Evolutionary conservation across 495 filamentous ascomycete species (phyloP).

Genomic region (Tuber brumale): DNA sequence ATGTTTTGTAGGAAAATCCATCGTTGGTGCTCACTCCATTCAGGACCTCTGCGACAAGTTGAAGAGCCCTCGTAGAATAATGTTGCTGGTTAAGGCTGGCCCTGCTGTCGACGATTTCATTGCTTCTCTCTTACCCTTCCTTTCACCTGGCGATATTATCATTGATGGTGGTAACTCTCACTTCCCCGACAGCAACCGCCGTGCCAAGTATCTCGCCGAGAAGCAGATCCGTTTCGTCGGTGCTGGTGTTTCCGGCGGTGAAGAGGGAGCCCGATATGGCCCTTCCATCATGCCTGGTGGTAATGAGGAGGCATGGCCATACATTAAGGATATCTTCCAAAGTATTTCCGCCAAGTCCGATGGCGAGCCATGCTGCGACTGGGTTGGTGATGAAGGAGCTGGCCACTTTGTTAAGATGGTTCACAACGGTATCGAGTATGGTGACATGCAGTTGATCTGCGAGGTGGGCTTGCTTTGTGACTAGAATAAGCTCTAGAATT

Average conservation of each 20-base stretch:
- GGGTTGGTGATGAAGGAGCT: conserved; percentile 98
- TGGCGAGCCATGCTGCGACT: conserved; percentile 94
- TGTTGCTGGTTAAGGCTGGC: conserved; percentile 97
- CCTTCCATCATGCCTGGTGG: conserved; percentile 98
- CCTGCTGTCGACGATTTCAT: conserved; percentile 98
- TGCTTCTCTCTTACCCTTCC: conserved; percentile 80
- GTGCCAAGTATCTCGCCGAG: conserved; percentile 68
- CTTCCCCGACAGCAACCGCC: conserved; percentile 97
- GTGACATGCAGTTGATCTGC: conserved; percentile 99
- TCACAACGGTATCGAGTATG: conserved; percentile 99
- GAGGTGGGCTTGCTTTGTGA: conserved; percentile 58
- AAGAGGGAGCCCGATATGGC: conserved; percentile 96
- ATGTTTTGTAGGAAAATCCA: conserved; percentile 62
- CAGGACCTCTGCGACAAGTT: conserved; percentile 92
- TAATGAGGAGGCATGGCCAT: conserved; percentile 95
- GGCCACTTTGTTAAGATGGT: conserved; percentile 99
- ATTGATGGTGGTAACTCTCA: conserved; percentile 99
- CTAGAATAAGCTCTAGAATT: conserved; percentile 8
- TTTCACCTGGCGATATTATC: conserved; percentile 93
- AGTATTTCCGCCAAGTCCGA: conserved; percentile 95
- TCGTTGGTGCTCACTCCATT: conserved; percentile 87
- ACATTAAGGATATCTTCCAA: conserved; percentile 99
- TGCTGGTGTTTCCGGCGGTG: conserved; percentile 95
- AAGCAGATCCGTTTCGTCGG: conserved; percentile 97
- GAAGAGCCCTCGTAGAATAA: conserved; percentile 90